A percentile compares a stretch with the other conserved stretches of the same genome.
Conservation (phyloP, 2,329 filamentous ascomycete species). For the Penicillium frequentans region DNA sequence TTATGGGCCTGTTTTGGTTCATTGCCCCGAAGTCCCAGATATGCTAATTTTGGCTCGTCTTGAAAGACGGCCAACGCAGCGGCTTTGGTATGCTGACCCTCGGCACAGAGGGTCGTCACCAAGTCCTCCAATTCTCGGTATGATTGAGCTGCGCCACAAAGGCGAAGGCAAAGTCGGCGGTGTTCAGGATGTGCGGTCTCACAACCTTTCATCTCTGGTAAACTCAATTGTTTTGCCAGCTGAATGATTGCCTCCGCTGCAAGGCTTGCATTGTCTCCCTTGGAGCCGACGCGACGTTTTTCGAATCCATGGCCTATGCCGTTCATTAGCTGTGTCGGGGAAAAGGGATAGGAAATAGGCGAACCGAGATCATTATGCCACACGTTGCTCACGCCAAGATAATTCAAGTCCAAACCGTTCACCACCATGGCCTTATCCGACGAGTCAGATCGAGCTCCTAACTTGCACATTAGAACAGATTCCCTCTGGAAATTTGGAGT, state of each 20-base stretch:
- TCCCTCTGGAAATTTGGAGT: not conserved
- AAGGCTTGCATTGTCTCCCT: slow-evolving; percentile 24
- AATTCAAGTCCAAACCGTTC: slow-evolving; percentile 59
- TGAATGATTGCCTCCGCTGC: slow-evolving; percentile 47
- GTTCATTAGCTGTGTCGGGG: slow-evolving; percentile 4
- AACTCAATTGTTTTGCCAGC: slow-evolving; percentile 50
- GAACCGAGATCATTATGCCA: slow-evolving; percentile 59
- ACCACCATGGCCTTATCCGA: slow-evolving; percentile 55
- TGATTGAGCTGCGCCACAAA: slow-evolving; percentile 60
- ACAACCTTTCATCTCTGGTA: slow-evolving; percentile 53
- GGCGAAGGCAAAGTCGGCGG: slow-evolving; percentile 59
- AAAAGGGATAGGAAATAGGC: not conserved
- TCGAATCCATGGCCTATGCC: slow-evolving; percentile 34
- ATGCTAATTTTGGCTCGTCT: slow-evolving; percentile 58
- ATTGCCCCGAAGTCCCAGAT: slow-evolving; percentile 56
- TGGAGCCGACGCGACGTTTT: slow-evolving; percentile 30
- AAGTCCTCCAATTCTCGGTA: slow-evolving; percentile 49
- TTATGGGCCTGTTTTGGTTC: slow-evolving; percentile 56
- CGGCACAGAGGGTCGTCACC: slow-evolving; percentile 53
- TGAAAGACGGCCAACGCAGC: slow-evolving; percentile 64
- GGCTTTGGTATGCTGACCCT: slow-evolving; percentile 61
- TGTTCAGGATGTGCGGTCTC: slow-evolving; percentile 56
- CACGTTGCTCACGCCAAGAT: slow-evolving; percentile 58
- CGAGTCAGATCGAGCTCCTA: slow-evolving; percentile 42
- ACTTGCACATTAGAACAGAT: not conserved